These are phyloP conservation scores for Hysterangium stoloniferum DNA, from an alignment of 768 basidiomycete species.

Conservation along the genomic window DNA sequence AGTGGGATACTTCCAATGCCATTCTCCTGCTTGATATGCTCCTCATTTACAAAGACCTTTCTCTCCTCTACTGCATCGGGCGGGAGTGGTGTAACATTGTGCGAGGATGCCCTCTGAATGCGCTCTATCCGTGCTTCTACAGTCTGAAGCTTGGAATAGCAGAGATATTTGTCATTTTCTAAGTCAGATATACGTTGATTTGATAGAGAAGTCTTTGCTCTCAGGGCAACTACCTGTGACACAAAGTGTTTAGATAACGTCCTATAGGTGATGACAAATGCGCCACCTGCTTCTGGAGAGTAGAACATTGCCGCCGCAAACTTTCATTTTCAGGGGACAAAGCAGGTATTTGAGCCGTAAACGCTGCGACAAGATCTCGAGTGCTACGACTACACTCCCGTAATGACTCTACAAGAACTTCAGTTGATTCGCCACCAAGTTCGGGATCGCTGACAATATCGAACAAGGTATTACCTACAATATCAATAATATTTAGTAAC, in stretches of 20 bases:
- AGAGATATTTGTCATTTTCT: slow-evolving; percentile 40
- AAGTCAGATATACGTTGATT: slow-evolving; percentile 43
- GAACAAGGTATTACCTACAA: slow-evolving; percentile 1
- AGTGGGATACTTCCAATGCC: no score
- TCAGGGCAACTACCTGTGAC: slow-evolving; percentile 47
- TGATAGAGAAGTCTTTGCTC: slow-evolving; percentile 48
- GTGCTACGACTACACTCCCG: slow-evolving; percentile 52
- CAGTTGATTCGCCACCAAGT: slow-evolving; percentile 17
- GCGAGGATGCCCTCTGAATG: slow-evolving; percentile 45
- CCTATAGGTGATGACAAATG: background rate
- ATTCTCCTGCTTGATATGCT: no score
- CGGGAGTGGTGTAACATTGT: slow-evolving; percentile 30
- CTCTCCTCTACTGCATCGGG: slow-evolving; percentile 1
- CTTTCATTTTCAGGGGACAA: slow-evolving; percentile 30
- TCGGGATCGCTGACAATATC: background rate
- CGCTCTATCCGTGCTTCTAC: slow-evolving; percentile 61
- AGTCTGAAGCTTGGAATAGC: slow-evolving; percentile 41
- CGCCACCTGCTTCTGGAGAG: slow-evolving; percentile 52
- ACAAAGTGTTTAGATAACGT: background rate
- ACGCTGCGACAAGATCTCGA: slow-evolving; percentile 47
- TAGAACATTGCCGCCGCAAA: slow-evolving; percentile 39
- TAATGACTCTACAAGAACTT: slow-evolving; percentile 33
- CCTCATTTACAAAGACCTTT: no score
- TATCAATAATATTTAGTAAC: background rate
- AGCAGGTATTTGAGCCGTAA: slow-evolving; percentile 39